Base-by-base conservation (phyloP, 1,284 basidiomycete species). In the Fomes fomentarius region DNA sequence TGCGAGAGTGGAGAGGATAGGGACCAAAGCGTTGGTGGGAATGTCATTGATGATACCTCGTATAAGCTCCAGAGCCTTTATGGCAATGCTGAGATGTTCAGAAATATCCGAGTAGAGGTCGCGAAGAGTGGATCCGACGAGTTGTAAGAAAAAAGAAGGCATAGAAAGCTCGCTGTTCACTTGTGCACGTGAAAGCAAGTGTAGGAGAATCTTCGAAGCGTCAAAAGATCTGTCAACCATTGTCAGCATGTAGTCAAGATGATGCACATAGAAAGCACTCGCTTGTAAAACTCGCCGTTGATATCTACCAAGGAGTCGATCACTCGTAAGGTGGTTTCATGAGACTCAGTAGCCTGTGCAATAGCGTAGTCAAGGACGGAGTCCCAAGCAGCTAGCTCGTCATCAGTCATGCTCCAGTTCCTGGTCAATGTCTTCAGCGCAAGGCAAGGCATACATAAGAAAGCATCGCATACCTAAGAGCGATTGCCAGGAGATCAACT, bases 401-500 rank as follows among this genome's bases (percentile, higher is more conserved):
- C 38, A 4, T 62, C 50, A 8, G 57, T 50, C 48, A 64, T 42
- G 5, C 28, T 14, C 58, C 57, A 60, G 19, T 37, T 4, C 6
- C 58, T 63, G n/a, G 9, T 2, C 15, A 17, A 22, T 3, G 10
- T 21, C 4, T 15, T 48, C 4, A 33, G 12, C 7, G 26, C 35
- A 6, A 38, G 22, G 35, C n/a, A 6, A 41, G 4, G 11, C 25
- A n/a, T 25, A 9, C 15, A 25, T 22, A 6, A 22, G 4, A 52
- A 39, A 35, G 9, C 6, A 30, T 19, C 4, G 65, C 69, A 39
- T 51, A 84, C 83, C 74, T 67, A 41, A 82, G 61, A 4, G 83
- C 79, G 45, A 79, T 67, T 0, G 64, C 61, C 12, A 83, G 69
- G 51, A 83, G 73, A n/a, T 69, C 66, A 2, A 77, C 61, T 0